These are phyloP conservation scores for Fusarium sp. DNA, from an alignment of 2,329 filamentous ascomycete genomes.

Conservation along the genomic window DNA sequence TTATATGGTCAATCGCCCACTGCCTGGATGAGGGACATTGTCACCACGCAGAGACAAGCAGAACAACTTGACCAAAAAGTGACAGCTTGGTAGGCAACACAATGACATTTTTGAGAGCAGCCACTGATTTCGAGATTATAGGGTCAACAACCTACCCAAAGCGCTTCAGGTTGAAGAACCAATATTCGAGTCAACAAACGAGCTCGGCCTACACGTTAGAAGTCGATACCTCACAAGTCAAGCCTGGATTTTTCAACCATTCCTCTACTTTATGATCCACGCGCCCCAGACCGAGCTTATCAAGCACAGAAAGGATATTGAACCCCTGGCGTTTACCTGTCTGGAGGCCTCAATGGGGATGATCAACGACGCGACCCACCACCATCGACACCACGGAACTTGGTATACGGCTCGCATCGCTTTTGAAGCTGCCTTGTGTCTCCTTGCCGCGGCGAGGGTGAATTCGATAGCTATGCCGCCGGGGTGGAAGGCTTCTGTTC, in stretches of 20 bases:
- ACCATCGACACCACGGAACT: constrained; percentile 2
- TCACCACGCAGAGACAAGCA: neutral
- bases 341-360: neutral
- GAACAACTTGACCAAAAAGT: neutral
- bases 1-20: neutral
- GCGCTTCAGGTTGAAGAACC: neutral
- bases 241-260: neutral
- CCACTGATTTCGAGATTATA: neutral
- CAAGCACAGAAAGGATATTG: neutral
- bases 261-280: neutral
- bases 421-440: neutral
- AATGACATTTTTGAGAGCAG: neutral
- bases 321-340: neutral
- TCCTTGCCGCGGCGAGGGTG: neutral
- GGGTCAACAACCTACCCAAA: neutral
- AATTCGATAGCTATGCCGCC: neutral
- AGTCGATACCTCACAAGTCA: neutral
- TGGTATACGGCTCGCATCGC: neutral
- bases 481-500: neutral
- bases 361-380: neutral
- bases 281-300: neutral
- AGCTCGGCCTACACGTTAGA: neutral
- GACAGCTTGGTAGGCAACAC: neutral
- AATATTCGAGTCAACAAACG: neutral
- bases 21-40: neutral